Evolutionary conservation across 2,329 filamentous ascomycete species (phyloP).

Genomic region (Verticillium tricorpus): DNA sequence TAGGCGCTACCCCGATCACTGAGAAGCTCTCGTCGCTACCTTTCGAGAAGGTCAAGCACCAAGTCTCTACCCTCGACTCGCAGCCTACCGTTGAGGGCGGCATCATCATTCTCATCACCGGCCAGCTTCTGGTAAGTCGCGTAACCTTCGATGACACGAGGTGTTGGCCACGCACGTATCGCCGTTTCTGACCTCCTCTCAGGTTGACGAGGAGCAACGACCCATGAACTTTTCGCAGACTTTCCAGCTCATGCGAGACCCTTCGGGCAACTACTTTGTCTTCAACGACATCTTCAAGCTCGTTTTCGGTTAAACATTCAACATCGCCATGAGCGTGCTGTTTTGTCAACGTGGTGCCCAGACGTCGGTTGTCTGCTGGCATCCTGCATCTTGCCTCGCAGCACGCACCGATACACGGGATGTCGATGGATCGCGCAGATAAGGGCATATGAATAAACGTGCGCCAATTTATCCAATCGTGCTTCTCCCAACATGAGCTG

Average conservation of each 20-base stretch:
- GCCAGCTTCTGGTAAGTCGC: conserved; percentile 68
- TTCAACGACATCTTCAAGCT: conserved; percentile 95
- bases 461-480: neutral
- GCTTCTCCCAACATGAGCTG: neutral
- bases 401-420: neutral
- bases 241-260: conserved; percentile 77
- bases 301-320: conserved; percentile 54
- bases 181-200: neutral
- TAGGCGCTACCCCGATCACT: conserved; percentile 63
- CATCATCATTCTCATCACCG: conserved; percentile 85
- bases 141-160: neutral
- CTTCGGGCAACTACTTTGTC: conserved; percentile 70
- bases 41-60: conserved; percentile 77
- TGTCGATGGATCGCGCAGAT: neutral
- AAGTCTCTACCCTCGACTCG: conserved; percentile 72
- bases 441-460: neutral
- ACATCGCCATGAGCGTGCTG: neutral
- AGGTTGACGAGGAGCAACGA: conserved; percentile 82
- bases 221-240: conserved; percentile 89
- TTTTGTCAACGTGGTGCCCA: neutral
- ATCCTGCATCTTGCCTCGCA: neutral
- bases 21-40: conserved; percentile 74
- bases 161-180: neutral
- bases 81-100: conserved; percentile 70
- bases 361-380: neutral